Base-by-base conservation (phyloP, 495 filamentous ascomycete genomes). In the Hypoxylon crocopeplum region DNA sequence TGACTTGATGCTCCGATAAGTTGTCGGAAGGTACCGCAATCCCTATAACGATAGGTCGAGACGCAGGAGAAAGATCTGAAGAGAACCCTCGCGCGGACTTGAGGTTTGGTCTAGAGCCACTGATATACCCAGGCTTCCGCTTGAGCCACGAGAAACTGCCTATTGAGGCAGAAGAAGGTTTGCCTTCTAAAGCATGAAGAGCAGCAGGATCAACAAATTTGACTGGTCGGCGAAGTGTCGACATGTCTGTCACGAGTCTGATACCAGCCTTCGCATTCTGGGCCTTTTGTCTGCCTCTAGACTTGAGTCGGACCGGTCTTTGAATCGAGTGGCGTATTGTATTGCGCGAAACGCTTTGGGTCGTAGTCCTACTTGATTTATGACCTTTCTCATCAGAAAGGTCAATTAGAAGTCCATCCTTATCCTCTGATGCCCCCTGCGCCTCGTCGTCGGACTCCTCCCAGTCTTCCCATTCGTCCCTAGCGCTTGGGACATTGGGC, bases 21-120 rank as follows among this genome's bases (percentile, higher is more conserved):
- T 85, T 81, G 24, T 83, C 79, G 5, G 79, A 79, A 8, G 89
- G 87, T 24, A 94, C 82, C 2, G 81, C 82, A 6, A 95, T 82
- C 0, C 90, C 92, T 53, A 96, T 95, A 61, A 90, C 79, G 34
- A 96, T 91, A 11, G 88, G 83, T 20, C 88, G 75, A 62, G 90
- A 87, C 4, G 79, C 85, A 0, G 91, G 91, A 4, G 91, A 93
- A 2, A 96, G 73, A 32, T 87, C 88, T n/a, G 62, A 52, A 24
- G 66, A 66, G 7, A 48, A 59, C 44, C 25, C 55, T 2, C 44
- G 62, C 29, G 12, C 33, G 30, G 62, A 42, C 46, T 60, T 61
- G 5, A 67, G 60, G 6, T 63, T 45, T 45, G 64, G 66, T 68
- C 69, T 74, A 24, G 42, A 58, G 27, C 65, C 69, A 7, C 25